Base-by-base conservation (phyloP, 176 grass and related monocot species). In the Luzula sylvatica region DNA sequence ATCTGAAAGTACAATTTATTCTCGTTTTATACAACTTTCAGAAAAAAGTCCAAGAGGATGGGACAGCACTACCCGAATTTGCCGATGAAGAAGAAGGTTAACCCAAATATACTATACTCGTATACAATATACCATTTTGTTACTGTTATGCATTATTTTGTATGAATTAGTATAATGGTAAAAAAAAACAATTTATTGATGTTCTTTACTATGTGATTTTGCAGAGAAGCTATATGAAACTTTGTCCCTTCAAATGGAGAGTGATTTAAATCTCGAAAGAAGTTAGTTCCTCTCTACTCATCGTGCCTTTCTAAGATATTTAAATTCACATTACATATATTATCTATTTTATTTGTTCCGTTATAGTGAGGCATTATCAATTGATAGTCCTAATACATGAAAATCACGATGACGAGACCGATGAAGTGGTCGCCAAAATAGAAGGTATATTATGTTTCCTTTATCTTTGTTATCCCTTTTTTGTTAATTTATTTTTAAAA, bases 311-410 rank as follows among this genome's bases (percentile, higher is more conserved):
- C 8, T n/a, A 2, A 49, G 16, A 27, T 41, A 26, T 2, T 48
- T 15, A 41, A 19, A 41, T 23, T 29, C 43, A 15, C 11, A 51
- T 54, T 23, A 43, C 53, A 20, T 23, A 42, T 16, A 38, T 55
- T 73, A 2, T n/a, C 2, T 51, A 13, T 30, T 11, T 41, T 48
- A 11, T 11, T 47, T 38, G 25, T 15, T 2, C 38, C 16, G 3
- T 13, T 26, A 11, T 57, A 95, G 88, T 88, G 90, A 66, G 90
- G 8, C 84, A 96, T 50, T 89, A 89, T 47, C 83, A 89, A 68
- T 80, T 96, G 17, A 83, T 96, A 61, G 88, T 88, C 68, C 71
- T 89, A 42, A 96, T 89, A 65, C 84, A 96, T 44, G 77, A 89
- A 77, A 78, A 86, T 7, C 67, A 17, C 25, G 55, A 76, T n/a